Evolutionary conservation across 2,329 filamentous ascomycete genomes (phyloP), one percentile per base, ranked within the genome.

Genomic region (Didymella exigua): DNA sequence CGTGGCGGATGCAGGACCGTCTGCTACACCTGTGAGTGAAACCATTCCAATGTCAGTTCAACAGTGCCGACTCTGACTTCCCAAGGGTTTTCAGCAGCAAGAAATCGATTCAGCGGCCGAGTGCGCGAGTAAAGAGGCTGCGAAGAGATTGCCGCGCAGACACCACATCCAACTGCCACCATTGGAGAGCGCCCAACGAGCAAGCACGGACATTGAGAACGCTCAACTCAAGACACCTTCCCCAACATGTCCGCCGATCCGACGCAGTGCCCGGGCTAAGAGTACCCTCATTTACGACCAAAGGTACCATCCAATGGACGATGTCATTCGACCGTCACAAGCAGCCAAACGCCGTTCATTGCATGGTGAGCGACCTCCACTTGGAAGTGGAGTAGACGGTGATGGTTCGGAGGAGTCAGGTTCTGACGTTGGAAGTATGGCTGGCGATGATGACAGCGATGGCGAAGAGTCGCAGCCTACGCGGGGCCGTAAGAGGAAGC

Each of bases 251-350:
- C 19, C 43, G 3, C 38, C 38, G 7, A 27, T 6, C 21, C 54
- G 42, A n/a, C 47, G 48, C 23, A 51, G 48, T 10, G 16, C 54
- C 8, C 47, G 57, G 11, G 31, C 31, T 9, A 62, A 47, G 4
- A 62, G 52, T 23, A 62, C 64, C 29, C 63, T 72, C 5, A 41
- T 58, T 5, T 73, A 73, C 50, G 66, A 73, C 31, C 55, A 69
- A 19, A 69, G 64, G 48, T 74, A 71, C 31, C 71, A 74, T 49
- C 71, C 70, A 2, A 65, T 74, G 62, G 71, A 74, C 34, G 70
- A 73, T 8, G 46, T 51, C 38, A 56, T 70, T 7, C 61, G 61
- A 9, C 70, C 71, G 4, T 57, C 59, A 9, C 64, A 65, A 24
- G 70, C 71, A 29, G 65, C 68, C 0, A 70, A 68, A 37, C 60